phyloP scores from a whole-genome alignment of 163 green algal genomes.

The Scenedesmus sp. region DNA sequence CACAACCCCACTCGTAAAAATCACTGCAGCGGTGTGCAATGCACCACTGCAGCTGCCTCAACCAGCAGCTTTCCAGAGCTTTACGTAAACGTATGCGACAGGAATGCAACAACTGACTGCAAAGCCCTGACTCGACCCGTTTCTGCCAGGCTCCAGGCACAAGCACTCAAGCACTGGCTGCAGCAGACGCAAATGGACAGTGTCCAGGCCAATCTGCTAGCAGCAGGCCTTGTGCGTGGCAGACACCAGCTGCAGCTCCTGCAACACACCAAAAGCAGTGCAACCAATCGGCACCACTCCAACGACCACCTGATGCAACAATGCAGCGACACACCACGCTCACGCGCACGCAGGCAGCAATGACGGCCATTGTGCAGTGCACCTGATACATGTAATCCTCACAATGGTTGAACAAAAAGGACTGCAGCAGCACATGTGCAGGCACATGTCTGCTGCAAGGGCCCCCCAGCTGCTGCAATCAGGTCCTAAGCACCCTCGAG shows the following conservation, averaged over 20 bases:
- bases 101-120: background rate
- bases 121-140: background rate
- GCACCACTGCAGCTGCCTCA: background rate
- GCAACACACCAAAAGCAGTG: too few species aligned
- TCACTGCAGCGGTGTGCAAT: background rate
- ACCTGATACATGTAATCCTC: background rate
- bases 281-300: too few species aligned
- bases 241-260: too few species aligned
- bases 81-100: background rate
- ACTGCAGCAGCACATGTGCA: background rate
- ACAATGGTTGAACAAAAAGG: background rate
- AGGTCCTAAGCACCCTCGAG: background rate
- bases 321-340: background rate
- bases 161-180: background rate
- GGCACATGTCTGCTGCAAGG: background rate
- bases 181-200: background rate
- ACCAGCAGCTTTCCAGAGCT: background rate
- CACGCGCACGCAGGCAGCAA: background rate
- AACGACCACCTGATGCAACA: background rate
- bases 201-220: background rate
- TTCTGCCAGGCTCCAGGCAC: background rate
- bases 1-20: background rate
- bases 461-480: background rate
- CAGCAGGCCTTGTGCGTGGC: too few species aligned
- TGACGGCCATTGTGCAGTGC: background rate